Evolutionary conservation across 768 basidiomycete genomes (phyloP).

Genomic region (Sutorius australiensis): DNA sequence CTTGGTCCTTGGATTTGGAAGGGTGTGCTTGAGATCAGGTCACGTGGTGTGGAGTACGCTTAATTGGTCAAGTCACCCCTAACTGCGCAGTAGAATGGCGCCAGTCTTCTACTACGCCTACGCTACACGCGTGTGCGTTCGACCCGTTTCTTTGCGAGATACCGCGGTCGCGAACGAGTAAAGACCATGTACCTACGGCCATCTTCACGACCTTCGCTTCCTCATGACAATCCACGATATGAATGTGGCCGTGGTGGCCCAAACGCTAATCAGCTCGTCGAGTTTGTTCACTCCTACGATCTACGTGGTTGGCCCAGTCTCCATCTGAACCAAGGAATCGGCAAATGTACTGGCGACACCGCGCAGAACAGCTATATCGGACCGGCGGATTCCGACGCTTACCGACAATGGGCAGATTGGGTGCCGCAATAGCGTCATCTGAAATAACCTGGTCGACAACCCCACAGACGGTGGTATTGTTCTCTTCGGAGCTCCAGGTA

Average conservation of each 20-base stretch:
- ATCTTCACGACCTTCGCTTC: too few relatives aligned
- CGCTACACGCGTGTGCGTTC: too few relatives aligned
- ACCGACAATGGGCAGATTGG: slow-evolving; percentile 79
- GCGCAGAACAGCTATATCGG: slow-evolving; percentile 84
- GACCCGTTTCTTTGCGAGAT: too few relatives aligned
- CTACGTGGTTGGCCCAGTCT: slow-evolving; percentile 83
- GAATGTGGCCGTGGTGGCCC: slow-evolving; percentile 53
- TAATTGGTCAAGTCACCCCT: too few relatives aligned
- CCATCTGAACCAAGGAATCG: slow-evolving; percentile 67
- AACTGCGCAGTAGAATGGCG: too few relatives aligned
- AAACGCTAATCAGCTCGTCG: slow-evolving; percentile 70
- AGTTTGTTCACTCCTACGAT: slow-evolving; percentile 72
- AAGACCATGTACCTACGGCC: too few relatives aligned
- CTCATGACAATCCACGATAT: too few relatives aligned
- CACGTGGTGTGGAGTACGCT: slow-evolving; percentile 7
- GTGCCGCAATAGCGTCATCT: slow-evolving; percentile 58
- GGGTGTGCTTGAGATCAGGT: not conserved
- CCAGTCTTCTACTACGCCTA: too few relatives aligned
- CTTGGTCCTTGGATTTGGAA: not conserved
- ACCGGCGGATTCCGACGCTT: slow-evolving; percentile 63
- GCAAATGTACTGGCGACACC: slow-evolving; percentile 58
- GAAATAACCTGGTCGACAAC: slow-evolving; percentile 65
- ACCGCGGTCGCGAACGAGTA: too few relatives aligned
- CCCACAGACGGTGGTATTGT: slow-evolving; percentile 82
- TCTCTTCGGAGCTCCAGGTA: slow-evolving; percentile 71